Evolutionary conservation across 495 filamentous ascomycete genomes (phyloP).

Genomic region (Penicillium coffeae): DNA sequence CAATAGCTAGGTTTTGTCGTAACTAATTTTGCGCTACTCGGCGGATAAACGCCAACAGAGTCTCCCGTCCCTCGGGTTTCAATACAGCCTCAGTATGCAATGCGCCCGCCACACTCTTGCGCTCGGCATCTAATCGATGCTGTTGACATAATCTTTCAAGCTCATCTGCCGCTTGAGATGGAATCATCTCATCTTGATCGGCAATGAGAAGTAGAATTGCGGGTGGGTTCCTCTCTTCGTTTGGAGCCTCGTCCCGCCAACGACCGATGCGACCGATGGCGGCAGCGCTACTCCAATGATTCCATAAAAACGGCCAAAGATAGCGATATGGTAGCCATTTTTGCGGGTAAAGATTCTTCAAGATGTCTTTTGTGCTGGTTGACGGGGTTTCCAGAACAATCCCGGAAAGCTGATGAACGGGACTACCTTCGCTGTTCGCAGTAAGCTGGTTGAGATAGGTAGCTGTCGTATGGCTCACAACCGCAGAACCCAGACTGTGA

Average conservation of each 20-base stretch:
- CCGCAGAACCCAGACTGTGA: slow-evolving; percentile 66
- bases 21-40: too few species aligned
- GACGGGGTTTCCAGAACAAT: slow-evolving; percentile 77
- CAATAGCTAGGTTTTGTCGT: too few species aligned
- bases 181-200: slow-evolving; percentile 66
- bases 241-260: slow-evolving; percentile 13
- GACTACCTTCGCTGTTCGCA: too few species aligned
- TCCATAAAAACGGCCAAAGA: slow-evolving; percentile 51
- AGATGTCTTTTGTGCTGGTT: slow-evolving; percentile 64
- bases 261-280: slow-evolving; percentile 34
- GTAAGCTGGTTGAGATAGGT: slow-evolving; percentile 26
- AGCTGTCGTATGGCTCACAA: slow-evolving; percentile 52
- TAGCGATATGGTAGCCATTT: slow-evolving; percentile 77
- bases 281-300: slow-evolving; percentile 45
- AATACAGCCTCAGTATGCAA: slow-evolving; percentile 50
- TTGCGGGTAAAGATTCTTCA: slow-evolving; percentile 73
- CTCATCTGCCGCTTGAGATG: slow-evolving; percentile 49
- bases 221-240: neutral
- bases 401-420: too few species aligned
- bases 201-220: slow-evolving; percentile 59
- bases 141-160: slow-evolving; percentile 36
- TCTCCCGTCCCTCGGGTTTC: slow-evolving; percentile 37
- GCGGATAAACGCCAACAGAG: slow-evolving; percentile 35
- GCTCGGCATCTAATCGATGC: slow-evolving; percentile 25
- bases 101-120: slow-evolving; percentile 40